These are phyloP conservation scores for Blastomyces gilchristii DNA, from an alignment of 2,329 filamentous ascomycete species.

Conservation along the genomic window DNA sequence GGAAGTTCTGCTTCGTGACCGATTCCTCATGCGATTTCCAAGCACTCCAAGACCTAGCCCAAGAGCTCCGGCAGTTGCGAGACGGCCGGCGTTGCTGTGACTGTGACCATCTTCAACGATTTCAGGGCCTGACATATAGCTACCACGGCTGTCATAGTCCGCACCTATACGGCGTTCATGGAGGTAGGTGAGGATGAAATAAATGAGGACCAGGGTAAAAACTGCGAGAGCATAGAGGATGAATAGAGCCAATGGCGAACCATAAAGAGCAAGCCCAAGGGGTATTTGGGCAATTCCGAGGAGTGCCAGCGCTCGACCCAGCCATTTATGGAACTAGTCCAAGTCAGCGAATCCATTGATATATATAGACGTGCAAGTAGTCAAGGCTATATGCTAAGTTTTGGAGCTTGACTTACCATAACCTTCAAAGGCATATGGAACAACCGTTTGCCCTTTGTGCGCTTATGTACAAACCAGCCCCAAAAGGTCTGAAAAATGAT, in stretches of 20 bases:
- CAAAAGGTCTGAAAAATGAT: constrained; percentile 50
- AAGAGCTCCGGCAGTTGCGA: constrained; percentile 46
- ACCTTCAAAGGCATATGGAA: constrained; percentile 48
- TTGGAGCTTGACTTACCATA: constrained; percentile 36
- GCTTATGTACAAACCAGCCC: constrained; percentile 47
- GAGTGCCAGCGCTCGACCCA: constrained; percentile 65
- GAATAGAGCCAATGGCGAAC: constrained; percentile 75
- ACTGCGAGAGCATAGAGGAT: constrained; percentile 76
- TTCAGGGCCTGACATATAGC: constrained; percentile 45
- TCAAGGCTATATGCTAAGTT: not conserved
- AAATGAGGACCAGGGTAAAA: constrained; percentile 59
- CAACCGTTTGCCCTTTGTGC: constrained; percentile 43
- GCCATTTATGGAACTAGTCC: constrained; percentile 72
- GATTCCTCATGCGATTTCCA: constrained; percentile 24
- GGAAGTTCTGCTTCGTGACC: constrained; percentile 35
- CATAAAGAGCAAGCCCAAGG: constrained; percentile 81
- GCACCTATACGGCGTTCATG: constrained; percentile 46
- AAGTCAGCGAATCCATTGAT: not conserved
- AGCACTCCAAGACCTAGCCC: constrained; percentile 50
- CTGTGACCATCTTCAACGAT: constrained; percentile 37
- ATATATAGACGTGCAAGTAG: constrained; percentile 6
- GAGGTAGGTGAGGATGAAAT: constrained; percentile 70
- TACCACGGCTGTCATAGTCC: constrained; percentile 49
- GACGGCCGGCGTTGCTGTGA: constrained; percentile 37
- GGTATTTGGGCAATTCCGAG: constrained; percentile 81